Evolutionary conservation across 768 basidiomycete species (phyloP).

Genomic region (Leccinum aurantiacum): DNA sequence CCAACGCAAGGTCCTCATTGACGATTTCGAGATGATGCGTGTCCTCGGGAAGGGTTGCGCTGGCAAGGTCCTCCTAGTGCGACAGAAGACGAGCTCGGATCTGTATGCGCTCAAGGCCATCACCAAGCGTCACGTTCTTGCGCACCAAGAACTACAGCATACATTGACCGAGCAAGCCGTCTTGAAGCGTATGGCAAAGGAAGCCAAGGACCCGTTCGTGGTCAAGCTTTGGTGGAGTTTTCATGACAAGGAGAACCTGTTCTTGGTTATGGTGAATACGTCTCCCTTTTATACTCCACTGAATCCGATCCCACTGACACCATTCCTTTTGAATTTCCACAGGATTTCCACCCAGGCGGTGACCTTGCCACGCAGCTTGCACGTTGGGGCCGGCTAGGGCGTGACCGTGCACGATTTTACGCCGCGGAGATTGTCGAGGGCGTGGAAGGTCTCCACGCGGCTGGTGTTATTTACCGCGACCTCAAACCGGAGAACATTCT

Average conservation of each 20-base stretch:
- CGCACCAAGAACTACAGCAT: slow-evolving; percentile 95
- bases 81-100: slow-evolving; percentile 67
- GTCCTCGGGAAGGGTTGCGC: slow-evolving; percentile 98
- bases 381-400: slow-evolving; percentile 90
- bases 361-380: slow-evolving; percentile 98
- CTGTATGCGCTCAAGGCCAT: slow-evolving; percentile 96
- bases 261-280: slow-evolving; percentile 81
- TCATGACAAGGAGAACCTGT: slow-evolving; percentile 96
- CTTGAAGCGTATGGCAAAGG: slow-evolving; percentile 89
- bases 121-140: slow-evolving; percentile 94
- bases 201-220: slow-evolving; percentile 88
- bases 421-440: slow-evolving; percentile 97
- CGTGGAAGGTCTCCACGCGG: slow-evolving; percentile 88
- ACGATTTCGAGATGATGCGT: slow-evolving; percentile 97
- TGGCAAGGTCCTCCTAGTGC: slow-evolving; percentile 92
- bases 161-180: slow-evolving; percentile 97
- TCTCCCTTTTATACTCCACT: slow-evolving; percentile 17
- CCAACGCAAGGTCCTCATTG: slow-evolving; percentile 71
- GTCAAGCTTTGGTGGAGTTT: slow-evolving; percentile 97
- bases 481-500: slow-evolving; percentile 97
- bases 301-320: slow-evolving; percentile 11
- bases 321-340: slow-evolving; percentile 15
- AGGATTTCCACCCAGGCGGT: slow-evolving; percentile 95
- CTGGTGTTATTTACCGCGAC: slow-evolving; percentile 96
- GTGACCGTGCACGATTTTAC: slow-evolving; percentile 94